Evolutionary conservation across 1,284 basidiomycete genomes (phyloP), one percentile per base, ranked within the genome.

Genomic region (Apiotrichum veenhuisii): DNA sequence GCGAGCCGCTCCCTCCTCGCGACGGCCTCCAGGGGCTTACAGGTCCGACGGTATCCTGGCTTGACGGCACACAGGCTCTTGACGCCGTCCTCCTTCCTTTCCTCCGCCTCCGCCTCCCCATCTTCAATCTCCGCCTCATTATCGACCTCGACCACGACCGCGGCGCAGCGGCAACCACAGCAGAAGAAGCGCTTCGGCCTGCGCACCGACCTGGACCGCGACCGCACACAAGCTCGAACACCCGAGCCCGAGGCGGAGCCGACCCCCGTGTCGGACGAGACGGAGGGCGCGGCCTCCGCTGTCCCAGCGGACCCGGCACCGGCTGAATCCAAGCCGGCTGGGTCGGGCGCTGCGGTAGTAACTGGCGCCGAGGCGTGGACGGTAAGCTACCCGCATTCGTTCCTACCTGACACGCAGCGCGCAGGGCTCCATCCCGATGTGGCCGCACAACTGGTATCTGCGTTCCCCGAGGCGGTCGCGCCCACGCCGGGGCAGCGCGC

Each of bases 401-500:
- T 8, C 12, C 8, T 2, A 25, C n/a, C 57, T 62, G 17, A 62
- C 44, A 12, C 2, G 1, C 54, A 62, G 61, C 52, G 49, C 25
- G 50, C 50, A 0, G 56, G 58, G 10, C 40, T 63, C 2, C 53
- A 52, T 34, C 42, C 30, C 1, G 26, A 11, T 15, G 54, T 63
- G 0, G 48, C 47, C 4, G 45, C 42, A 8, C 47, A 38, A 5
- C 55, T 63, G 17, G 48, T 55, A 17, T 3, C 36, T 5, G 20
- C 15, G 5, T 72, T 58, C 53, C 69, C 69, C 10, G 57, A 63
- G 26, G 64, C 66, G 8, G 17, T 17, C 2, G 57, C 45, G 5
- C 71, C 69, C 10, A 72, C 71, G 7, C 63, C 63, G 0, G 68
- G 66, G 30, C 71, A 72, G 57, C 57, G 57, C 17, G 55, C 67